Base-by-base conservation (phyloP, 2,329 filamentous ascomycete species). In the Colletotrichum sp. region DNA sequence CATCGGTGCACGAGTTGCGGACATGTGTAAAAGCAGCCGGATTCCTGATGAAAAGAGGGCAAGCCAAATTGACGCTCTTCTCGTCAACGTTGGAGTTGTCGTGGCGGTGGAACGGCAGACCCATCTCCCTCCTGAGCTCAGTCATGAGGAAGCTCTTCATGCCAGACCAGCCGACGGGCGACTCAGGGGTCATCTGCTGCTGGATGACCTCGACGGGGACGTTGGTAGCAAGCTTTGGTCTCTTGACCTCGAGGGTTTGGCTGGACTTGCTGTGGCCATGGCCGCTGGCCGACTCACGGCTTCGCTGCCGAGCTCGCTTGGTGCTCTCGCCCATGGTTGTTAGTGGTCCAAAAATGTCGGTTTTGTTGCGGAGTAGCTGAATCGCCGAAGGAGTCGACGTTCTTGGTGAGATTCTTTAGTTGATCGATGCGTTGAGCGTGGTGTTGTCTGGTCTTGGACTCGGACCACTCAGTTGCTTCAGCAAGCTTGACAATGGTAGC, bases 121-220 rank as follows among this genome's bases (percentile, higher is more conserved):
- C 70, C 74, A 76, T 76, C 36, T 76, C 74, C 34, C 74, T 64
- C 18, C 74, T 48, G 15, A 76, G 71, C 59, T 76, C 74, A 2
- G 70, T 76, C 74, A 76, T 69, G n/a, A 76, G 28, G 15, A 76
- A 76, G 44, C 73, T 64, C 59, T 76, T 76, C 74, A 76, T 76
- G 34, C 57, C 72, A 15, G 74, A 76, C 70, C 70, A 73, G 1
- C 59, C 65, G 4, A 32, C 66, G 2, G 74, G 70, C 10, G 70
- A 74, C 34, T 65, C 70, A 9, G 71, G 70, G 10, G 74, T 74
- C 10, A 59, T 32, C 28, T 63, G 57, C 15, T 76, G 70, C 65
- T 76, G 74, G 12, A 69, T 12, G 24, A 76, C 34, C 22, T 76
- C 70, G 60, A 76, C 48, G n/a, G 71, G 70, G 16, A 76, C 65